Evolutionary conservation across 345 rosid species (phyloP).

Genomic region (Eucalyptus leucophloia): DNA sequence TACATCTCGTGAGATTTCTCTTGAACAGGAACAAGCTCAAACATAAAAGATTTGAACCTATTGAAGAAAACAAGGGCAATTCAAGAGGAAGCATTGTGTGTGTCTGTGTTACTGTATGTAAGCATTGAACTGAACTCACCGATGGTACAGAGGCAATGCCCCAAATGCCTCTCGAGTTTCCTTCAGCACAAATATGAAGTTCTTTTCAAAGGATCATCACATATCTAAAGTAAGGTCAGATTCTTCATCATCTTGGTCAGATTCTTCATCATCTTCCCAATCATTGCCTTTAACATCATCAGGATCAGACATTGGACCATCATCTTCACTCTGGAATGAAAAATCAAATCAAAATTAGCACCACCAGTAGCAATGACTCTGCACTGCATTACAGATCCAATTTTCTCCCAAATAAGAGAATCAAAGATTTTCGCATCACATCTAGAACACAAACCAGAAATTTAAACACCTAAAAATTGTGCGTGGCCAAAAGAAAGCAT

Average conservation of each 20-base stretch:
- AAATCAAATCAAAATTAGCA: background rate
- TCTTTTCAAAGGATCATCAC: background rate
- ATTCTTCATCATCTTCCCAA: slow-evolving; percentile 13
- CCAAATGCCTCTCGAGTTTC: background rate
- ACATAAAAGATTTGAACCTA: background rate
- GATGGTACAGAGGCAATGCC: background rate
- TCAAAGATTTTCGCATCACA: background rate
- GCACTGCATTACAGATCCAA: background rate
- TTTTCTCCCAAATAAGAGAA: background rate
- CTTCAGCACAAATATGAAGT: background rate
- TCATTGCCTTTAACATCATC: slow-evolving; percentile 6
- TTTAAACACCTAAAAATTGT: background rate
- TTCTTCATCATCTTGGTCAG: slow-evolving; percentile 4
- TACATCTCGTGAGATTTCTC: background rate
- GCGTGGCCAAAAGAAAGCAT: background rate
- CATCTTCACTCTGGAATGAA: slow-evolving; percentile 45
- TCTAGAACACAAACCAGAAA: background rate
- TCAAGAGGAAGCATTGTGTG: background rate
- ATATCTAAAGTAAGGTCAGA: background rate
- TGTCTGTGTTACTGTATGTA: background rate
- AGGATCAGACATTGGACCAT: slow-evolving; percentile 4
- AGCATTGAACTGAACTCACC: background rate
- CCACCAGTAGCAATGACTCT: background rate
- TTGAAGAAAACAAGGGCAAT: background rate
- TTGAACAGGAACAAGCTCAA: background rate